phyloP scores from a whole-genome alignment of 2,329 filamentous ascomycete species.

The Fusarium anguioides region DNA sequence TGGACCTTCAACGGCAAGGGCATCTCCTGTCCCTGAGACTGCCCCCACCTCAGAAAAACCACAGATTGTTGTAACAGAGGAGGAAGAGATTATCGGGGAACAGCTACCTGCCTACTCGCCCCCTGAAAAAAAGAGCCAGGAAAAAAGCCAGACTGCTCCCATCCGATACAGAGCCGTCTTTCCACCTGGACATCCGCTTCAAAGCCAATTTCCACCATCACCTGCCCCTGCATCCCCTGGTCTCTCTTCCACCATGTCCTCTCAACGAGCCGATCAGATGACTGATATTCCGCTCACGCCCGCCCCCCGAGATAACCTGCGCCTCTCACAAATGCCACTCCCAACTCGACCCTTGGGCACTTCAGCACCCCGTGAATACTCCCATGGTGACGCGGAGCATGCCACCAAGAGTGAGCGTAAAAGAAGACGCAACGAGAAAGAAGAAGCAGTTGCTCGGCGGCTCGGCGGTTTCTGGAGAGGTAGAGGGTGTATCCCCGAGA shows the following conservation, averaged over 20 bases:
- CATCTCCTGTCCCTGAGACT: conserved; percentile 26
- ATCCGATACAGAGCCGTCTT: conserved; percentile 68
- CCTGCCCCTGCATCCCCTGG: conserved; percentile 72
- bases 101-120: conserved; percentile 68
- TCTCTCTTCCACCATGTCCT: conserved; percentile 70
- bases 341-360: conserved; percentile 59
- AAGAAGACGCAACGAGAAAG: conserved; percentile 70
- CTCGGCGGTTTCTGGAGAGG: conserved; percentile 73
- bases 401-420: conserved; percentile 61
- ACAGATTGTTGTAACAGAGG: conserved; percentile 53
- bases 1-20: conserved; percentile 36
- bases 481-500: conserved; percentile 69
- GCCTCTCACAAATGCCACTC: conserved; percentile 46
- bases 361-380: conserved; percentile 59
- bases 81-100: conserved; percentile 48
- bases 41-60: conserved; percentile 52
- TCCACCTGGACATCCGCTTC: conserved; percentile 63
- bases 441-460: conserved; percentile 69
- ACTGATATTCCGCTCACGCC: conserved; percentile 68
- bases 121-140: conserved; percentile 51
- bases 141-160: conserved; percentile 47
- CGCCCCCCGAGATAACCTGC: conserved; percentile 38
- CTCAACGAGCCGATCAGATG: conserved; percentile 70
- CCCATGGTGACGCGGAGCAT: conserved; percentile 53
- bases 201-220: conserved; percentile 63